Conservation (phyloP, 2,329 filamentous ascomycete genomes). For the Aspergillus sp. region DNA sequence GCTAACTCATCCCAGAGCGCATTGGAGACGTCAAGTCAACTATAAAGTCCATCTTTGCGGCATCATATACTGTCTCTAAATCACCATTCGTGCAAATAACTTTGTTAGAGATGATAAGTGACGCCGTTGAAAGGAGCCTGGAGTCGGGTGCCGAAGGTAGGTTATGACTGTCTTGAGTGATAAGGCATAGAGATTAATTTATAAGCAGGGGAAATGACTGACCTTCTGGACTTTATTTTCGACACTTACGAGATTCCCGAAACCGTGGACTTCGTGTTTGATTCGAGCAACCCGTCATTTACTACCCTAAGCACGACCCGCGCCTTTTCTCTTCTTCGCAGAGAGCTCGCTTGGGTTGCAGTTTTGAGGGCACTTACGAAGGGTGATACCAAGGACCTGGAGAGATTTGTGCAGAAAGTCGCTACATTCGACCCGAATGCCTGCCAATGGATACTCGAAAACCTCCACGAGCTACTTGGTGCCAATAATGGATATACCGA, state of each 20-base stretch:
- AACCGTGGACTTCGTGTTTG: slow-evolving; percentile 26
- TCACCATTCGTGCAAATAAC: slow-evolving; percentile 37
- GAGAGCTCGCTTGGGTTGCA: slow-evolving; percentile 33
- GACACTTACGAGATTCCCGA: slow-evolving; percentile 28
- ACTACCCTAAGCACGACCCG: slow-evolving; percentile 29
- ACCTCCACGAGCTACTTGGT: slow-evolving; percentile 27
- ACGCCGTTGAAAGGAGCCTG: slow-evolving; percentile 34
- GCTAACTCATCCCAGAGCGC: slow-evolving; percentile 27
- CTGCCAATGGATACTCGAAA: slow-evolving; percentile 35
- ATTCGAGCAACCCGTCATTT: slow-evolving; percentile 26
- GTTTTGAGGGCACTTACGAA: slow-evolving; percentile 26
- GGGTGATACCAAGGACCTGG: slow-evolving; percentile 17
- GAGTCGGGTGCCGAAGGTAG: slow-evolving; percentile 31
- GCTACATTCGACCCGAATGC: slow-evolving; percentile 34
- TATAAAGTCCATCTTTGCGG: slow-evolving; percentile 25
- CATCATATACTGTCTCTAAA: slow-evolving; percentile 26
- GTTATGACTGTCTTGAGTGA: not conserved
- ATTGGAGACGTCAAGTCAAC: slow-evolving; percentile 25
- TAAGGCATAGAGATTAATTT: slow-evolving; percentile 6
- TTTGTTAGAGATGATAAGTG: slow-evolving; percentile 39
- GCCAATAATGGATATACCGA: slow-evolving; percentile 21
- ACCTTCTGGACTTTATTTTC: slow-evolving; percentile 24
- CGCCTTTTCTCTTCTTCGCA: slow-evolving; percentile 36
- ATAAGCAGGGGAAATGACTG: slow-evolving; percentile 17
- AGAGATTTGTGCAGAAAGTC: slow-evolving; percentile 24